Conservation (phyloP, 208 protist genomes). For the Wallacemonas sp. region DNA sequence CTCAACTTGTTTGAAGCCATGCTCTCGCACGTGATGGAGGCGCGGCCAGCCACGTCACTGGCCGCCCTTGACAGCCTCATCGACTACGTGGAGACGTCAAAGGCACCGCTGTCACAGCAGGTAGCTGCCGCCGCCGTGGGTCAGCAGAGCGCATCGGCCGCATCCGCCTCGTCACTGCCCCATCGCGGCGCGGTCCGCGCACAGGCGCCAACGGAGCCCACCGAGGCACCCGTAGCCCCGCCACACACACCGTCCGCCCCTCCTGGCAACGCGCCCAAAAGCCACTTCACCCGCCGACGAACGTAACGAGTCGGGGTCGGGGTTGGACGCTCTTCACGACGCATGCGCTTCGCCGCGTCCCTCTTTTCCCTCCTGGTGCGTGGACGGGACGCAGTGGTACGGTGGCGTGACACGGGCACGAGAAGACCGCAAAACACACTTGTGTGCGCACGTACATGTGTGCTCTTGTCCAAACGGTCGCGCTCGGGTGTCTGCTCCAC, state of each 20-base stretch:
- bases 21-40: conserved; percentile 37
- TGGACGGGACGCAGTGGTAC: too few species aligned
- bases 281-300: background rate
- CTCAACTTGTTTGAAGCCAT: conserved; percentile 69
- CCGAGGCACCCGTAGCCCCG: background rate
- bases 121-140: background rate
- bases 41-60: conserved; percentile 31
- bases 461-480: too few species aligned
- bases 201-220: too few species aligned
- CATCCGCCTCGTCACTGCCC: background rate
- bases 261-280: background rate
- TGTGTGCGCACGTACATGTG: too few species aligned
- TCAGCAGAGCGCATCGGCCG: background rate
- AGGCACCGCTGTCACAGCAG: conserved; percentile 13
- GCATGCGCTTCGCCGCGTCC: too few species aligned
- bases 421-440: too few species aligned
- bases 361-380: too few species aligned
- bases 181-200: background rate
- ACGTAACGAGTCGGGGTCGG: too few species aligned
- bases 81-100: conserved; percentile 34
- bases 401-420: too few species aligned
- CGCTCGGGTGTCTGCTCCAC: too few species aligned
- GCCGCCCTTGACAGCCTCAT: conserved; percentile 63
- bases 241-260: background rate
- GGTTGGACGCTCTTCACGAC: too few species aligned